These are phyloP conservation scores for Leptographium radiaticola DNA, from an alignment of 2,329 filamentous ascomycete species.

Conservation along the genomic window DNA sequence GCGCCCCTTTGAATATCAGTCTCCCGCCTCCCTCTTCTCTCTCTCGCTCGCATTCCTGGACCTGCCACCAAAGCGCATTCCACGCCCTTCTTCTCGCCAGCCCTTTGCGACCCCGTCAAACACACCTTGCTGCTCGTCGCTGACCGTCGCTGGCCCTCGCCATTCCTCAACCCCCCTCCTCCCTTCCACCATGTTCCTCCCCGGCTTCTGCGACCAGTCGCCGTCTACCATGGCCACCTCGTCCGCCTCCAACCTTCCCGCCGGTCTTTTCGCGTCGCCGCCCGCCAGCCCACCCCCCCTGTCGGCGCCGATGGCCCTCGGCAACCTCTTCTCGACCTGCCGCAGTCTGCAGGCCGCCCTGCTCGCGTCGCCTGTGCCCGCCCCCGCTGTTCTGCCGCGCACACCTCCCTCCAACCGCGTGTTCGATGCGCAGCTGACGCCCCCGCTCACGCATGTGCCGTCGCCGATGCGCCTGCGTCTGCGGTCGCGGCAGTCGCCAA, in stretches of 20 bases:
- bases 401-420: slow-evolving; percentile 15
- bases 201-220: slow-evolving; percentile 11
- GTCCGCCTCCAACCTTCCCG: background rate
- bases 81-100: background rate
- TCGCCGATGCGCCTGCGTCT: slow-evolving; percentile 41
- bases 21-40: background rate
- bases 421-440: slow-evolving; percentile 35
- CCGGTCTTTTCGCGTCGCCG: slow-evolving; percentile 35
- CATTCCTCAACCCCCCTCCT: background rate
- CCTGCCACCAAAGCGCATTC: background rate
- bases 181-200: slow-evolving; percentile 7
- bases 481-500: slow-evolving; percentile 16
- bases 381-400: slow-evolving; percentile 9
- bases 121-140: background rate
- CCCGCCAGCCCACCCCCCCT: slow-evolving; percentile 39
- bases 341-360: slow-evolving; percentile 49
- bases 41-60: background rate
- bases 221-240: background rate
- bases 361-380: slow-evolving; percentile 7
- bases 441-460: slow-evolving; percentile 23
- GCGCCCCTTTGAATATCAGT: background rate
- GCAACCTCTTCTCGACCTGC: slow-evolving; percentile 45
- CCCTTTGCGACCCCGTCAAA: background rate
- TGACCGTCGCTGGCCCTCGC: no score
- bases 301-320: slow-evolving; percentile 32